Base-by-base conservation (phyloP, 768 basidiomycete genomes). In the Naematelia encephala region DNA sequence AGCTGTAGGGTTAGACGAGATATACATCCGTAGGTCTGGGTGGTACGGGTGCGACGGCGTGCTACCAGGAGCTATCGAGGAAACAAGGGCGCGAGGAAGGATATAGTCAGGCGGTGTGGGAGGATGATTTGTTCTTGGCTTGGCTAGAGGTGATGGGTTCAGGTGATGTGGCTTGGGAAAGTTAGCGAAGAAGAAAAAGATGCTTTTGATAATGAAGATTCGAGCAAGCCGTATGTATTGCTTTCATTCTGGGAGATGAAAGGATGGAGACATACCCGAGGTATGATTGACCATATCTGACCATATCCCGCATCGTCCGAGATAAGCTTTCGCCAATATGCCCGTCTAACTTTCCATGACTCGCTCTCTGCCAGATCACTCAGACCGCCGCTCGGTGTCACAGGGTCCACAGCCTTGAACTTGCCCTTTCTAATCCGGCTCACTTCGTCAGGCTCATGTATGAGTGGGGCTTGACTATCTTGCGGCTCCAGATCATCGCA, bases 31-130 rank as follows among this genome's bases (percentile, higher is more conserved):
- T 5, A 72, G 43, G 43, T 59, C 44, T 1, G 73, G 70, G 46
- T 72, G 70, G 27, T 65, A 72, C 0, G 70, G 70, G 27, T 72
- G 67, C 12, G 26, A 2, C 13, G 29, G n/a, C 12, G 27, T 4
- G 21, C 28, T 39, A 16, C 8, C 34, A 45, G 8, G 19, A n/a
- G 58, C 2, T 43, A 21, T 8, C 30, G 5, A 12, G 26, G 22
- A n/a, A n/a, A n/a, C 22, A 26, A 28, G 26, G 30, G 27, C 22
- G 28, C 62, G 46, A 22, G 50, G 49, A 26, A 59, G 49, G 34
- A 10, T 46, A 42, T 56, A 54, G 44, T 59, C 50, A 1, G 61
- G 61, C 26, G 49, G 54, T 48, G 23, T n/a, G 26, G 22, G 11
- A 22, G 47, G 42, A 27, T 49, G 26, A 21, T 49, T 22, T 26